Evolutionary conservation across 140 eudicot genomes (phyloP), one percentile per base, ranked within the genome.

Genomic region (Senecio squalidus): DNA sequence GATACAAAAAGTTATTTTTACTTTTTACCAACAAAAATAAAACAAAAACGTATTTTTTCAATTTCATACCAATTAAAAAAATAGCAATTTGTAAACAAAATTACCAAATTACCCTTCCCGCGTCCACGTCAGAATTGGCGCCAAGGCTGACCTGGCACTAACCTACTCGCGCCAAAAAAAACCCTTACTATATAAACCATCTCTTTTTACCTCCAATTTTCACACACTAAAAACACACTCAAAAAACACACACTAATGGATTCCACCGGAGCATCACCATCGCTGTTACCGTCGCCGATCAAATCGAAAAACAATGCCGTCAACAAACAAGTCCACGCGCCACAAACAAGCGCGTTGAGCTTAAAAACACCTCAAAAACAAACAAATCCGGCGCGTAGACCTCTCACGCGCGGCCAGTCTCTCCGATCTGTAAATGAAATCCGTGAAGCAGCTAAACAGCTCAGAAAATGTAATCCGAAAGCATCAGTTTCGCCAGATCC

Each of bases 301-400:
- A n/a, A 76, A 49, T 68, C 84, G 0, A 85, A 85, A 82, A 64
- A 6, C 61, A 59, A 34, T 64, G 69, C 76, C 14, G 21, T 65
- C 41, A 64, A 58, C 29, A 69, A 43, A 45, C 22, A 24, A 1
- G 15, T 45, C 14, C 60, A 25, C 36, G 74, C 55, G 55, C 45
- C 78, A 7, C 74, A 67, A 18, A 67, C 67, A 64, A 72, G 41
- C 28, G 67, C 68, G 7, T 78, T 78, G 77, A 70, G 62, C 73
- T 74, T 78, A 69, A 81, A 76, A 57, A 85, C 95, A 0, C 95
- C 95, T 10, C 84, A 83, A 36, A 85, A 82, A 50, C 64, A 74
- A 9, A 14, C 47, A 16, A 49, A 66, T 10, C 82, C 82, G 44
- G 77, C 86, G 2, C 81, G 94, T 10, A 64, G 80, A 29, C 15